Conservation (phyloP, 208 protist species). For the Trichomonas gallinae region DNA sequence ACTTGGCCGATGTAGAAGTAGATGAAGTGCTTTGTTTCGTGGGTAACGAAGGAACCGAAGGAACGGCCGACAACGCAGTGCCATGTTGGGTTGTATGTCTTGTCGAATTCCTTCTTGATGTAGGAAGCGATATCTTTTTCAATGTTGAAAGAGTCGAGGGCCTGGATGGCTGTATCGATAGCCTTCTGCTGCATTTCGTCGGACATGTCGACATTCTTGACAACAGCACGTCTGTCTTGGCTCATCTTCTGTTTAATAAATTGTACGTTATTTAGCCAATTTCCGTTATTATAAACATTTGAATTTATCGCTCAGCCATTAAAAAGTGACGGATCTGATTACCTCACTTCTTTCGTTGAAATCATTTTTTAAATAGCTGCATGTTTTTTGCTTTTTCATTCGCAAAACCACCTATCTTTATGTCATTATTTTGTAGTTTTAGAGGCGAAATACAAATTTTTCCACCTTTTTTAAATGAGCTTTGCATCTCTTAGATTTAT, state of each 20-base stretch:
- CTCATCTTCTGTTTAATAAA: background rate
- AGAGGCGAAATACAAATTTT: no score
- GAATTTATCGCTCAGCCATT: no score
- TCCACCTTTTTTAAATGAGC: no score
- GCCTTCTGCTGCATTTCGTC: conserved; percentile 81
- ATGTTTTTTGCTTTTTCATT: no score
- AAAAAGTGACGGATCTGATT: no score
- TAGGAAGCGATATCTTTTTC: conserved; percentile 99
- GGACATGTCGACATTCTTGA: conserved; percentile 64
- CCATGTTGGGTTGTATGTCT: conserved; percentile 98
- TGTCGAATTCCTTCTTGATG: conserved; percentile 98
- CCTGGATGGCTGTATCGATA: conserved; percentile 77
- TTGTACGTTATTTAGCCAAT: background rate
- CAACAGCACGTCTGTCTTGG: conserved; percentile 38
- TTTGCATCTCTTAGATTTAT: no score
- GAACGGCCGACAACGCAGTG: conserved; percentile 99
- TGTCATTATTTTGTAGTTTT: no score
- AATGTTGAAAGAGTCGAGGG: conserved; percentile 95
- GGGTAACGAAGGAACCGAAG: conserved; percentile 99
- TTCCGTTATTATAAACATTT: no score
- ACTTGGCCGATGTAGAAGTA: conserved; percentile 99
- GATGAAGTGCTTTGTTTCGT: conserved; percentile 97
- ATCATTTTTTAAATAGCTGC: no score
- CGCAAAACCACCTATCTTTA: no score
- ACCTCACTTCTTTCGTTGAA: no score